A percentile compares a stretch with the other conserved stretches of the same genome.
Evolutionary conservation across 805 yeast species (phyloP).

Genomic region (Pichia gijzeniarum): DNA sequence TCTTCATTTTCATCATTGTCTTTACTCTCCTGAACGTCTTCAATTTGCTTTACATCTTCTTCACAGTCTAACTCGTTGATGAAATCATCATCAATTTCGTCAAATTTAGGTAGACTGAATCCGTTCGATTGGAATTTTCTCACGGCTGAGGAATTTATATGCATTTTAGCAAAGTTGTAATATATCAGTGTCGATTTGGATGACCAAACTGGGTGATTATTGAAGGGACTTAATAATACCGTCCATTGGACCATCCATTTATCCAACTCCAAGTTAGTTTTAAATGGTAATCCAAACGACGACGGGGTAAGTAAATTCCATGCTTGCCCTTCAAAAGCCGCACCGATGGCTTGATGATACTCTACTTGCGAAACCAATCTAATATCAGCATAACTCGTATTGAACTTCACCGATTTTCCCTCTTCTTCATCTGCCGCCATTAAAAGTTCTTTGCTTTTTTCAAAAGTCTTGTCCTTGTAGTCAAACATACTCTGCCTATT

Average conservation of each 20-base stretch:
- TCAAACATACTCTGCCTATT: slow-evolving; percentile 53
- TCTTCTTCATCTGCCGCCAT: slow-evolving; percentile 11
- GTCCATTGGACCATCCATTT: slow-evolving; percentile 83
- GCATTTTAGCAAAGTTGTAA: slow-evolving; percentile 71
- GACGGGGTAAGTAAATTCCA: slow-evolving; percentile 58
- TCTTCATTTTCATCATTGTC: slow-evolving; percentile 16
- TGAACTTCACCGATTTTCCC: not conserved
- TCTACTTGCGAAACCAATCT: slow-evolving; percentile 62
- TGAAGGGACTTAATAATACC: slow-evolving; percentile 54
- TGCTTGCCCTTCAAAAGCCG: slow-evolving; percentile 50
- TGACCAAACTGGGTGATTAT: slow-evolving; percentile 51
- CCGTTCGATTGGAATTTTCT: slow-evolving; percentile 35
- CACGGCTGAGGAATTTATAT: slow-evolving; percentile 49
- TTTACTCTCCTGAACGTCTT: slow-evolving; percentile 17
- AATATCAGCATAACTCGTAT: slow-evolving; percentile 37
- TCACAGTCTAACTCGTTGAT: slow-evolving; percentile 4
- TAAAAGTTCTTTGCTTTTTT: slow-evolving; percentile 36
- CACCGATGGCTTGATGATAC: slow-evolving; percentile 56
- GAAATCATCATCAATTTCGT: slow-evolving; percentile 17
- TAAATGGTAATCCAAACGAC: slow-evolving; percentile 61
- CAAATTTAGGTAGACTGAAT: slow-evolving; percentile 22
- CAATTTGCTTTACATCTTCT: not conserved
- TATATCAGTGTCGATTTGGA: slow-evolving; percentile 63
- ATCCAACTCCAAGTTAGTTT: slow-evolving; percentile 58
- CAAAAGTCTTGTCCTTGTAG: slow-evolving; percentile 38